Evolutionary conservation across 2,329 filamentous ascomycete species (phyloP).

Genomic region (Neodidymelliopsis sp.): DNA sequence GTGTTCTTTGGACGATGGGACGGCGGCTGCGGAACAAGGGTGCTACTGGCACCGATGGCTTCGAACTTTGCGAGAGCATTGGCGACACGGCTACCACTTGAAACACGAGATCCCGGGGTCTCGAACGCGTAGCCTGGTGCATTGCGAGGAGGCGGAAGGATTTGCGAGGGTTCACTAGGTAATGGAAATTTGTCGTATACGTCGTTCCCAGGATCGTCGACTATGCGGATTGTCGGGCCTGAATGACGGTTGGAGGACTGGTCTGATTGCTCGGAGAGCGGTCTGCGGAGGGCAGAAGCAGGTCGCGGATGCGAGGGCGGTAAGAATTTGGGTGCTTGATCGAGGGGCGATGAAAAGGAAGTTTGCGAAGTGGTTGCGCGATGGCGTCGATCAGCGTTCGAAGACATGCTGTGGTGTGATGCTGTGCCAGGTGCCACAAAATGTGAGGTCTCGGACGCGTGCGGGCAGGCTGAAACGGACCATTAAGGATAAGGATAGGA

Average conservation of each 20-base stretch:
- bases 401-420: slow-evolving; percentile 42
- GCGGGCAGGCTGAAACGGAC: slow-evolving; percentile 32
- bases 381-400: slow-evolving; percentile 28
- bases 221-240: slow-evolving; percentile 52
- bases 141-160: slow-evolving; percentile 50
- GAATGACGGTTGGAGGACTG: slow-evolving; percentile 47
- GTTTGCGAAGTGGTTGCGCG: slow-evolving; percentile 36
- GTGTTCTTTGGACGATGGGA: slow-evolving; percentile 42
- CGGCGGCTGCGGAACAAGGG: slow-evolving; percentile 44
- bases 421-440: slow-evolving; percentile 31
- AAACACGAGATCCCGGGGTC: slow-evolving; percentile 49
- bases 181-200: slow-evolving; percentile 51
- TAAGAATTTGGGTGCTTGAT: slow-evolving; percentile 40
- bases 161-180: slow-evolving; percentile 50
- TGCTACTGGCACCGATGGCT: slow-evolving; percentile 32
- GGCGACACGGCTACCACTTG: slow-evolving; percentile 47
- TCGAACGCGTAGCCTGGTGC: slow-evolving; percentile 49
- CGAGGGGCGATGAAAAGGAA: slow-evolving; percentile 34
- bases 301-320: slow-evolving; percentile 36
- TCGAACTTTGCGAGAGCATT: slow-evolving; percentile 50
- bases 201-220: slow-evolving; percentile 45
- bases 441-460: slow-evolving; percentile 31
- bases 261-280: slow-evolving; percentile 50
- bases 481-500: slow-evolving; percentile 42
- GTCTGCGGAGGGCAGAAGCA: slow-evolving; percentile 43